Conservation (phyloP, 169 alveolate genomes). For the Perkinsus marinus region DNA sequence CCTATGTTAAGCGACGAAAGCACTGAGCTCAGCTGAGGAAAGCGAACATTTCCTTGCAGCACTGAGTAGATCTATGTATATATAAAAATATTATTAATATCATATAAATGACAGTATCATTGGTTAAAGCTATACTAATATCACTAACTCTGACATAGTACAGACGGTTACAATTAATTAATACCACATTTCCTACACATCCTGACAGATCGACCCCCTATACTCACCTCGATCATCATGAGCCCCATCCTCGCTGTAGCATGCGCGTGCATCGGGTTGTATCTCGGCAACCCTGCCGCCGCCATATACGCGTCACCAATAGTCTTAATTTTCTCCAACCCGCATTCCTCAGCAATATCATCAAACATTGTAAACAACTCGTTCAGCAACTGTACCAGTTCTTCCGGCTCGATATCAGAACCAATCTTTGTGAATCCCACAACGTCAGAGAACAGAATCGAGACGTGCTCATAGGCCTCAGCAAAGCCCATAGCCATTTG, state of each 20-base stretch:
- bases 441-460: neutral
- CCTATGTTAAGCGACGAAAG: too few relatives aligned
- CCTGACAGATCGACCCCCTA: too few relatives aligned
- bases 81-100: too few relatives aligned
- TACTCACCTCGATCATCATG: neutral
- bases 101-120: too few relatives aligned
- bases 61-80: too few relatives aligned
- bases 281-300: neutral
- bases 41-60: too few relatives aligned
- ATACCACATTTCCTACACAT: too few relatives aligned
- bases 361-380: neutral
- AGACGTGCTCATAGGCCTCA: neutral
- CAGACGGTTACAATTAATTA: too few relatives aligned
- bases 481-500: too few relatives aligned
- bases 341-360: neutral
- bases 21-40: too few relatives aligned
- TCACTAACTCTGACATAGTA: too few relatives aligned
- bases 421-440: neutral
- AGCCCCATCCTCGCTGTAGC: neutral
- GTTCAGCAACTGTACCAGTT: neutral
- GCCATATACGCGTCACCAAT: constrained; percentile 4
- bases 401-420: neutral
- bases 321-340: neutral
- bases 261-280: neutral
- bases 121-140: too few relatives aligned